phyloP scores from a whole-genome alignment of 176 grass and related monocot genomes.

The Hordeum marinum region DNA sequence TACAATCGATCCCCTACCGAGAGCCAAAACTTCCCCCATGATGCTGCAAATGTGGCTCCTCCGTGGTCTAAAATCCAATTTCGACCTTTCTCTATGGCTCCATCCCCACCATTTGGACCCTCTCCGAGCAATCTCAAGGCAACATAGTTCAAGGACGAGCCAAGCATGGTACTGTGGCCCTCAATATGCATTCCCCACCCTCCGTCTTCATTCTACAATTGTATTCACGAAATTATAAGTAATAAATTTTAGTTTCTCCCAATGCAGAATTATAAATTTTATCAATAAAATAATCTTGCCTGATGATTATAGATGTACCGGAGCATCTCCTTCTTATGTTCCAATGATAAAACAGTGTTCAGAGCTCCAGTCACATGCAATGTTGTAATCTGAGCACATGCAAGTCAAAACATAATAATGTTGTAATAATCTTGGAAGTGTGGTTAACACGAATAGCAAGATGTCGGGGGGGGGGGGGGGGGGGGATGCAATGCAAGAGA shows the following conservation, averaged over 20 bases:
- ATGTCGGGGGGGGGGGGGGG: background rate
- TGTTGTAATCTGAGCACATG: background rate
- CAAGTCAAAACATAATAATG: slow-evolving; percentile 19
- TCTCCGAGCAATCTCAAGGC: slow-evolving; percentile 77
- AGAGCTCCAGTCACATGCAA: too few relatives aligned
- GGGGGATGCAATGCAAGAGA: slow-evolving; percentile 6
- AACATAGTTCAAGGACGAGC: slow-evolving; percentile 68
- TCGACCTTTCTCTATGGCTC: slow-evolving; percentile 65
- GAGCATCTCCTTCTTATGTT: too few relatives aligned
- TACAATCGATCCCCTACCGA: too few relatives aligned
- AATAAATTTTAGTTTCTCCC: too few relatives aligned
- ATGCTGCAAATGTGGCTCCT: slow-evolving; percentile 64
- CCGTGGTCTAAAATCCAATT: slow-evolving; percentile 86
- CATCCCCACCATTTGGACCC: slow-evolving; percentile 47
- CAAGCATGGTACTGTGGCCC: slow-evolving; percentile 80
- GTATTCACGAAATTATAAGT: background rate
- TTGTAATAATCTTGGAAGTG: too few relatives aligned
- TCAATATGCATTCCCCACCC: slow-evolving; percentile 39
- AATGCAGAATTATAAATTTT: too few relatives aligned
- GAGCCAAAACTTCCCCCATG: slow-evolving; percentile 58
- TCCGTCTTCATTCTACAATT: slow-evolving; percentile 65
- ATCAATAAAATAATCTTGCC: slow-evolving; percentile 47
- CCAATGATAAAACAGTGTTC: too few relatives aligned
- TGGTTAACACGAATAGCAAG: slow-evolving; percentile 7
- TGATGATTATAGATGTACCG: too few relatives aligned